Percentiles rank a stretch among this genome's conserved stretches.
Conservation (phyloP, 1,139 yeast species). For the Suhomyces choctaworum region DNA sequence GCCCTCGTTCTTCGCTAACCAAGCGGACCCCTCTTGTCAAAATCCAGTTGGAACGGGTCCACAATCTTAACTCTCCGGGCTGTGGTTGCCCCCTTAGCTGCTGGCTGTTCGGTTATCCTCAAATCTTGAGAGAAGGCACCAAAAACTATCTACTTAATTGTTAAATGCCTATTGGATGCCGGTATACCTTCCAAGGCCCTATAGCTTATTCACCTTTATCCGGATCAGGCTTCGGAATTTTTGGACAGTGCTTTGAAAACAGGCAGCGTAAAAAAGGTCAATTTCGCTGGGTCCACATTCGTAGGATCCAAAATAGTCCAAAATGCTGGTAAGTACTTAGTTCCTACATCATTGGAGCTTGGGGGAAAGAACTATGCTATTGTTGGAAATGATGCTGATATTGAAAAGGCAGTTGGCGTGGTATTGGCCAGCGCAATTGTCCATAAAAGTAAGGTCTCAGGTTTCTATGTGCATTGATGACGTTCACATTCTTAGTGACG, state of each 20-base stretch:
- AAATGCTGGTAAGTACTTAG: conserved; percentile 32
- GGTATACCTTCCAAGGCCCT: conserved; percentile 40
- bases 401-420: conserved; percentile 31
- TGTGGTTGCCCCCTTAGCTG: conserved; percentile 45
- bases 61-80: conserved; percentile 40
- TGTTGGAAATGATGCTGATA: conserved; percentile 35
- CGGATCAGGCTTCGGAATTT: conserved; percentile 26
- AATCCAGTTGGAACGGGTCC: conserved; percentile 54
- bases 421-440: conserved; percentile 37
- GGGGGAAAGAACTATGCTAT: conserved; percentile 46
- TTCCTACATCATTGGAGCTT: conserved; percentile 34
- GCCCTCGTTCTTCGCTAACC: conserved; percentile 28
- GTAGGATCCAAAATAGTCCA: conserved; percentile 38
- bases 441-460: conserved; percentile 49
- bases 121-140: conserved; percentile 37
- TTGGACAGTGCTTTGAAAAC: conserved; percentile 30
- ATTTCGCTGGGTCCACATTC: conserved; percentile 47
- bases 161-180: conserved; percentile 35
- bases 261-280: conserved; percentile 31
- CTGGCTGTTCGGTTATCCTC: conserved; percentile 51
- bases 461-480: conserved; percentile 49
- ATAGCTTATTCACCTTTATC: conserved; percentile 35
- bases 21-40: conserved; percentile 45
- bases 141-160: conserved; percentile 28
- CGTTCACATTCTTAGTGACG: conserved; percentile 32